A percentile compares a stretch with the other conserved stretches of the same genome.
phyloP scores from a whole-genome alignment of 2,329 filamentous ascomycete species.

The Exophiala phaeomuriformis region DNA sequence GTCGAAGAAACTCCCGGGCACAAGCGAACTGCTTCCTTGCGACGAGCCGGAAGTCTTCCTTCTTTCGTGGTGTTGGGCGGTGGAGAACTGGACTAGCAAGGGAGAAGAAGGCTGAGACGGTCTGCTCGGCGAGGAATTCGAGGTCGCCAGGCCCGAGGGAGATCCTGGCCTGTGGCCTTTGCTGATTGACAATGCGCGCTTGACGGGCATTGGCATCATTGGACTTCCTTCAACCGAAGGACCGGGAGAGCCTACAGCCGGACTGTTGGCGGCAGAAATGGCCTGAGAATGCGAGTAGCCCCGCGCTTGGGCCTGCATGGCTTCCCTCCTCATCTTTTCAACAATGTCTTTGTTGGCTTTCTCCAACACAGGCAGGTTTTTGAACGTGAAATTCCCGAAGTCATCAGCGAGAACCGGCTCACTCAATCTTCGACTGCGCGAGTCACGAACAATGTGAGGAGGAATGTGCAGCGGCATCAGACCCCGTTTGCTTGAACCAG shows the following conservation, averaged over 20 bases:
- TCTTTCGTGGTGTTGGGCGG: conserved; percentile 71
- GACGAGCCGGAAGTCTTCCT: conserved; percentile 89
- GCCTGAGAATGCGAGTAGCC: conserved; percentile 38
- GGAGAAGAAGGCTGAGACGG: conserved; percentile 80
- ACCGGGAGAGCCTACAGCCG: conserved; percentile 49
- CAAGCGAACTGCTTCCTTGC: conserved; percentile 57
- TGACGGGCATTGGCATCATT: conserved; percentile 68
- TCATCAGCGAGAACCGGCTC: conserved; percentile 85
- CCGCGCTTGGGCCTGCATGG: conserved; percentile 63
- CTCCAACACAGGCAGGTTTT: conserved; percentile 90
- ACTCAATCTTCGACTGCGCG: conserved; percentile 77
- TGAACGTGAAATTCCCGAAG: conserved; percentile 94
- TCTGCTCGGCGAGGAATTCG: conserved; percentile 80
- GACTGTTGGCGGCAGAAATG: conserved; percentile 31
- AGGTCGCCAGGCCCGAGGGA: conserved; percentile 69
- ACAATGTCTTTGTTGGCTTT: conserved; percentile 99
- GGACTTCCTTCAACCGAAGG: conserved; percentile 78
- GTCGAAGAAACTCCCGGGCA: conserved; percentile 66
- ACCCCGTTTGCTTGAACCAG: conserved; percentile 79
- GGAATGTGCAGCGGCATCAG: conserved; percentile 95
- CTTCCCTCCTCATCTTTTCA: conserved; percentile 87
- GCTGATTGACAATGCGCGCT: conserved; percentile 73
- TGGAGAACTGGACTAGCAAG: conserved; percentile 91
- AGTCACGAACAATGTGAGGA: conserved; percentile 78
- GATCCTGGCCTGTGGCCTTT: conserved; percentile 79